These are phyloP conservation scores for Aspergillus eucalypticola DNA, from an alignment of 2,329 filamentous ascomycete species.

Conservation along the genomic window DNA sequence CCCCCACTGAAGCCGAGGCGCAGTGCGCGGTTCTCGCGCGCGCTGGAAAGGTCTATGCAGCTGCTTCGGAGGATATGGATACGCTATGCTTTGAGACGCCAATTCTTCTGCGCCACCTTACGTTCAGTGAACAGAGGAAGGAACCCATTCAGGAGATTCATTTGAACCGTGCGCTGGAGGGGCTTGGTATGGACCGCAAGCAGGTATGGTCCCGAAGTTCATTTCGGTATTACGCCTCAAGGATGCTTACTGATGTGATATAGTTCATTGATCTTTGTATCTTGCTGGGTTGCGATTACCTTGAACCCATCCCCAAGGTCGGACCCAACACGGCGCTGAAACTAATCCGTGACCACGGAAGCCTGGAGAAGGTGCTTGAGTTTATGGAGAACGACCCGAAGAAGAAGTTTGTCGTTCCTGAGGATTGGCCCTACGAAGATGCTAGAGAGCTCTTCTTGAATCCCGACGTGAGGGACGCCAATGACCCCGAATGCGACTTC, in stretches of 20 bases:
- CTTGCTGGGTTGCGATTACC: conserved; percentile 93
- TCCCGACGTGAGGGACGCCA: conserved; percentile 81
- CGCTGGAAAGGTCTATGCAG: conserved; percentile 93
- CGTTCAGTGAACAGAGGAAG: conserved; percentile 95
- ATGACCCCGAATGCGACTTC: conserved; percentile 88
- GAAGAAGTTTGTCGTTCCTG: conserved; percentile 79
- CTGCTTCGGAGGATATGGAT: conserved; percentile 98
- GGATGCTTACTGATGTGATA: conserved; percentile 10
- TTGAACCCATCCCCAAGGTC: conserved; percentile 93
- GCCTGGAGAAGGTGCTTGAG: conserved; percentile 83
- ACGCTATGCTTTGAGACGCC: conserved; percentile 94
- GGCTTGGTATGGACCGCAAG: conserved; percentile 80
- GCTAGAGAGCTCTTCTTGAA: conserved; percentile 89
- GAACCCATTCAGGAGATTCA: conserved; percentile 96
- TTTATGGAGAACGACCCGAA: conserved; percentile 73
- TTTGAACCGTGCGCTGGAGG: conserved; percentile 81
- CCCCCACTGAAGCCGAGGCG: conserved; percentile 94
- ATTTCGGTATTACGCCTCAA: conserved; percentile 10
- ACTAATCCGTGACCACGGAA: conserved; percentile 87
- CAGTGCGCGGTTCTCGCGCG: conserved; percentile 89
- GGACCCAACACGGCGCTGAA: conserved; percentile 90
- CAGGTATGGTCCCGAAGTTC: conserved; percentile 59
- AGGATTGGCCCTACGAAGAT: conserved; percentile 96
- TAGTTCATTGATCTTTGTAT: conserved; percentile 98
- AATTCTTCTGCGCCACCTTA: conserved; percentile 86